Conservation (phyloP, 2,329 filamentous ascomycete species). For the Colletotrichum tanaceti region DNA sequence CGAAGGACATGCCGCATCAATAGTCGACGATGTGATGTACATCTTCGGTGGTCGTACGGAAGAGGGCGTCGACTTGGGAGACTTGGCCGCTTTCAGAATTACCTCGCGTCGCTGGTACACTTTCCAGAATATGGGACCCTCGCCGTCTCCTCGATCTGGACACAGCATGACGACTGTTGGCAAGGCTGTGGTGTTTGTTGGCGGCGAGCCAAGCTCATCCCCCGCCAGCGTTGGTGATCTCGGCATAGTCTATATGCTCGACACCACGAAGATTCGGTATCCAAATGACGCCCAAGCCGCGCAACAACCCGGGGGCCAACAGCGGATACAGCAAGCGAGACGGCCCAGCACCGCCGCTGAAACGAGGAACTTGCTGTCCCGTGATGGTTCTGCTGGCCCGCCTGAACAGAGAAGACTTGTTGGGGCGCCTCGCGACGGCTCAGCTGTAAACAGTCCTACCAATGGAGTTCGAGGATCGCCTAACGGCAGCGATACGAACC, state of each 20-base stretch:
- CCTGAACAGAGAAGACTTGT: slow-evolving; percentile 62
- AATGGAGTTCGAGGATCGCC: slow-evolving; percentile 58
- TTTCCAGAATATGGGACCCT: slow-evolving; percentile 99
- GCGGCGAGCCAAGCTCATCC: slow-evolving; percentile 92
- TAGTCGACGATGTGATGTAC: slow-evolving; percentile 99
- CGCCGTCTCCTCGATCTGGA: slow-evolving; percentile 90
- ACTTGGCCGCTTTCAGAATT: slow-evolving; percentile 82
- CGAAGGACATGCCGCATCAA: slow-evolving; percentile 91
- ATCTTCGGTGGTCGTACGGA: slow-evolving; percentile 96
- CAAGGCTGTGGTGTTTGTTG: slow-evolving; percentile 91
- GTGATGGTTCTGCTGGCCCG: slow-evolving; percentile 65
- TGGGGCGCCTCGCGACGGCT: slow-evolving; percentile 51
- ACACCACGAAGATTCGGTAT: slow-evolving; percentile 96
- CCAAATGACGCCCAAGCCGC: slow-evolving; percentile 76
- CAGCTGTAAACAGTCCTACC: slow-evolving; percentile 49
- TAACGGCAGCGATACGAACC: slow-evolving; percentile 54
- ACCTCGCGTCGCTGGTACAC: slow-evolving; percentile 95
- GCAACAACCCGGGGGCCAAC: slow-evolving; percentile 44
- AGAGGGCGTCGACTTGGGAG: slow-evolving; percentile 90
- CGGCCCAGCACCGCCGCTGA: slow-evolving; percentile 58
- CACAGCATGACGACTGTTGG: slow-evolving; percentile 98
- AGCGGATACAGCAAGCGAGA: slow-evolving; percentile 54
- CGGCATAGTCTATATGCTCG: slow-evolving; percentile 88
- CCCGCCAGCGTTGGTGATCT: slow-evolving; percentile 84
- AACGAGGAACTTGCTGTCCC: slow-evolving; percentile 55